Conservation (phyloP, 2,329 filamentous ascomycete species). For the Cordyceps sp. region DNA sequence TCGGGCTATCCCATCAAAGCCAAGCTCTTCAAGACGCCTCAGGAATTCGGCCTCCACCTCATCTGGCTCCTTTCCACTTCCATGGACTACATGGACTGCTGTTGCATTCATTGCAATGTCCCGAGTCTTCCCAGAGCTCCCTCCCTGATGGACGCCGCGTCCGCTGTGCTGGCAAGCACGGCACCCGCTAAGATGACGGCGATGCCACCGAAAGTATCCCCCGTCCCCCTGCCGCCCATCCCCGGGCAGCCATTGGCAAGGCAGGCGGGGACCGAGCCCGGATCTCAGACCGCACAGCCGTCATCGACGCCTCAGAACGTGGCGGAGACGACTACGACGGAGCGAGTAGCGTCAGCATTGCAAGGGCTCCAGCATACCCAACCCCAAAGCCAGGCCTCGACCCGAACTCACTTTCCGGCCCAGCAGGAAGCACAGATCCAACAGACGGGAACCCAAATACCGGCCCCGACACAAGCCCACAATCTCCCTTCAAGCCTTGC, state of each 20-base stretch:
- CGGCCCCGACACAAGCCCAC: no score
- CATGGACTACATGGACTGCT: conserved; percentile 30
- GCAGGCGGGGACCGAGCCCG: conserved; percentile 10
- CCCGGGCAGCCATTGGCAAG: conserved; percentile 15
- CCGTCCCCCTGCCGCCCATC: conserved; percentile 18
- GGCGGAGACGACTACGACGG: conserved; percentile 1
- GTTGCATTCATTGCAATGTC: conserved; percentile 31
- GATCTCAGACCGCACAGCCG: neutral
- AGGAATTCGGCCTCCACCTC: conserved; percentile 34
- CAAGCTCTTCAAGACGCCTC: conserved; percentile 33
- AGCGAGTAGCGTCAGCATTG: neutral
- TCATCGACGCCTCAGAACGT: conserved; percentile 1
- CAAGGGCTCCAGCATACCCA: neutral
- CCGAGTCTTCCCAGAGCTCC: conserved; percentile 10
- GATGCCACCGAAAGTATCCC: conserved; percentile 13
- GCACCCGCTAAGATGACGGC: conserved; percentile 2
- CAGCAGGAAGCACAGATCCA: conserved; percentile 5
- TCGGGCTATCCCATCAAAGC: conserved; percentile 30
- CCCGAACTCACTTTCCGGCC: conserved; percentile 5
- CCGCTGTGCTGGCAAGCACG: conserved; percentile 3
- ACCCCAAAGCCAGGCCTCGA: neutral
- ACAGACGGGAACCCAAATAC: no score
- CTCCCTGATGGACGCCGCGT: conserved; percentile 1
- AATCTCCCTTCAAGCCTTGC: no score
- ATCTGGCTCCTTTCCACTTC: conserved; percentile 34